A percentile compares a stretch with the other conserved stretches of the same genome.
These are phyloP conservation scores for Termitomyces sp. DNA, from an alignment of 768 basidiomycete species.

Conservation along the genomic window DNA sequence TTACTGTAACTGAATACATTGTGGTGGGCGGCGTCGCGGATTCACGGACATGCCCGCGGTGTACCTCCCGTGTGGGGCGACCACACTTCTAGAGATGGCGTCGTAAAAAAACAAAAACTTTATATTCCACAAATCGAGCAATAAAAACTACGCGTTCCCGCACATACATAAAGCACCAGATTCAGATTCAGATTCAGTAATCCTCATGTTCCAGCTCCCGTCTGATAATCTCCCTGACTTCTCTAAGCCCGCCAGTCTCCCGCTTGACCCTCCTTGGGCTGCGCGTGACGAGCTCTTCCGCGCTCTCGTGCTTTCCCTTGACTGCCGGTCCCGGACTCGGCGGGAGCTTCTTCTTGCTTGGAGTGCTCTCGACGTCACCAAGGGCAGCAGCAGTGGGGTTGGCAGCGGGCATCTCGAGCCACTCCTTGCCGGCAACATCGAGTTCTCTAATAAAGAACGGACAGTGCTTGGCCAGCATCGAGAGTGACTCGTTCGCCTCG, in stretches of 20 bases:
- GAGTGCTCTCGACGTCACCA: conserved; percentile 25
- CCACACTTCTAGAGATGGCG: conserved; percentile 25
- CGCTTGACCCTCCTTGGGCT: conserved; percentile 70
- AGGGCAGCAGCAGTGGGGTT: conserved; percentile 15
- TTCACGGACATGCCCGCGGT: conserved; percentile 36
- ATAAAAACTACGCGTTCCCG: neutral
- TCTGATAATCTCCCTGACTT: conserved; percentile 79
- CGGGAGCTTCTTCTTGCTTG: conserved; percentile 29
- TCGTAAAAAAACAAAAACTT: neutral
- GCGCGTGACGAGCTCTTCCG: conserved; percentile 52
- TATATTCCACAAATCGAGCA: conserved; percentile 15
- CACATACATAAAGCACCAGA: conserved; percentile 29
- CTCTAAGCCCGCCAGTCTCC: conserved; percentile 68
- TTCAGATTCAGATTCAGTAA: conserved; percentile 17
- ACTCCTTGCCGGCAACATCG: conserved; percentile 50
- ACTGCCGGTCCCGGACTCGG: conserved; percentile 42
- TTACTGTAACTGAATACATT: no score
- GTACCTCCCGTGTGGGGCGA: conserved; percentile 50
- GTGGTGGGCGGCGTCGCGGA: conserved; percentile 44
- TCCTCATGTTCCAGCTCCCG: conserved; percentile 71
- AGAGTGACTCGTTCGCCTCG: conserved; percentile 72
- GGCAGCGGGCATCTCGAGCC: conserved; percentile 58
- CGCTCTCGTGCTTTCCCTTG: conserved; percentile 50
- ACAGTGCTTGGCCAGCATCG: conserved; percentile 60
- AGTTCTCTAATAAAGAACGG: conserved; percentile 75